Evolutionary conservation across 345 rosid genomes (phyloP), one percentile per base, ranked within the genome.

Genomic region (Hibiscus syriacus): DNA sequence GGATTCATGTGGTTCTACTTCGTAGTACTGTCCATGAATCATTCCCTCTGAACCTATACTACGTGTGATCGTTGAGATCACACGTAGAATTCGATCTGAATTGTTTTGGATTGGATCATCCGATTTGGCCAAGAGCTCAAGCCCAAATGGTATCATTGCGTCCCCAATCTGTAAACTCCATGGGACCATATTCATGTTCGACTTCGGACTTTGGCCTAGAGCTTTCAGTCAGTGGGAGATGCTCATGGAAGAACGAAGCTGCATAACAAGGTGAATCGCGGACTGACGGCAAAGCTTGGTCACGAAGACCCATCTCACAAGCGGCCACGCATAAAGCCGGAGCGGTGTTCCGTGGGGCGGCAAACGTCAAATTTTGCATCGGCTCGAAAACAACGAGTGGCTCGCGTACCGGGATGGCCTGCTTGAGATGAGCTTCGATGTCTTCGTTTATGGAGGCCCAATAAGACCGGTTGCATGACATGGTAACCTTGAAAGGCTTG

Each of bases 311-410:
- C n/a, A 83, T 73, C 78, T 85, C 92, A 45, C 90, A 87, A 2
- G 88, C 76, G 0, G 85, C 90, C 8, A 83, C 39, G 43, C 92
- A 87, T 67, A 85, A 65, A 12, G 88, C 85, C 0, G 86, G 82
- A 0, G 85, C 86, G 0, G 72, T 34, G 61, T 62, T 78, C 6
- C 4, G 49, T 0, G 82, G 86, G 30, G 83, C 75, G 17, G 80
- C 38, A 27, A 81, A 73, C 38, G 80, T 72, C 14, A 87, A 59
- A 64, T 73, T 78, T 32, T 59, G 85, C 82, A 83, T 69, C 3
- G 88, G 90, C 73, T 83, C 79, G 49, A 4, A 76, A 17, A 85
- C 92, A 0, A 60, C 14, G 58, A 70, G 70, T 2, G 85, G 89
- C 2, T 69, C 74, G 38, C 69, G 30, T 0, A 70, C 2, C 0